Evolutionary conservation across 805 yeast species (phyloP), one percentile per base, ranked within the genome.

Genomic region (Metschnikowia cubensis): DNA sequence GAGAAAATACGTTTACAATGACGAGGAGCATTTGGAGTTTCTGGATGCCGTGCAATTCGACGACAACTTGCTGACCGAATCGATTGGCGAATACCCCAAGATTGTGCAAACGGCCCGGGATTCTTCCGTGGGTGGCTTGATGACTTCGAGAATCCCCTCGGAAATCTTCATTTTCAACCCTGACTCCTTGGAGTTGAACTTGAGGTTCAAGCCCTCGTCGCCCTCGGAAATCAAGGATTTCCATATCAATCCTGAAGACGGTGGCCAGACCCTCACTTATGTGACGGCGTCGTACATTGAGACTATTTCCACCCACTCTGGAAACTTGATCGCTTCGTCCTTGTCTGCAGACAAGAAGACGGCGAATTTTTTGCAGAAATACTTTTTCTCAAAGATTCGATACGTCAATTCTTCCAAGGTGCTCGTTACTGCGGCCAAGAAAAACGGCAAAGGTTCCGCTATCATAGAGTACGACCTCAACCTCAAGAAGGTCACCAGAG

Each of bases 141-240:
- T 88, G 50, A 82, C 91, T 22, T 83, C 92, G 15, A 73, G 76
- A 20, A 68, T 74, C 6, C 92, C 94, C 0, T 81, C 89, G 0
- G 67, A 77, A 4, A 71, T 88, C 17, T 84, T 81, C 61, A 69
- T 86, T 18, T 77, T 89, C 52, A 80, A 84, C 54, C 75, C 77
- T 1, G 77, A 73, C 6, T 70, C 79, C 25, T 68, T 88, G 50
- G 80, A 77, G 42, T 77, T 79, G 50, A 75, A 73, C 39, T 76
- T 73, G 58, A 82, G 77, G 59, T 77, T 80, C 50, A 80, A 73
- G 50, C 77, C 89, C 1, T 62, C 67, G 25, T 68, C 76, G 32
- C 82, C 79, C 45, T 79, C 80, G 4, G 76, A 71, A 49, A 64
- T 73, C 47, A 82, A 77, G 55, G 96, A 89, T 62, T 70, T 87